Percentiles rank a stretch among this genome's conserved stretches.
Evolutionary conservation across 768 basidiomycete species (phyloP).

Genomic region (Coprinopsis strossmayeri): DNA sequence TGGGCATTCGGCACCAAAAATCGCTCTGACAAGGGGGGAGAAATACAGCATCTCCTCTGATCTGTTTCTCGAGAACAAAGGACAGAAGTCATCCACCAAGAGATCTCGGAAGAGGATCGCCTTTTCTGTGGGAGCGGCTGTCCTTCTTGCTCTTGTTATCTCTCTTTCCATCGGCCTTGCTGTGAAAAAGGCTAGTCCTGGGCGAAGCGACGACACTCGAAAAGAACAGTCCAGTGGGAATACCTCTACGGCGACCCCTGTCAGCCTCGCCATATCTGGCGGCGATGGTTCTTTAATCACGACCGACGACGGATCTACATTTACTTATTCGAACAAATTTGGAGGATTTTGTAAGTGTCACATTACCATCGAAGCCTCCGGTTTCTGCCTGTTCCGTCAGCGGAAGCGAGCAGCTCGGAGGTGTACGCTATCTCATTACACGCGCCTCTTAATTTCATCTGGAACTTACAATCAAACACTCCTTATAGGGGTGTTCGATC

Average conservation of each 20-base stretch:
- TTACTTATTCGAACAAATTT: conserved; percentile 75
- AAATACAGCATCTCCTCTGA: background rate
- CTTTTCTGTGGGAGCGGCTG: background rate
- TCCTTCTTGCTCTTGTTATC: background rate
- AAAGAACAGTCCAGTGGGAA: background rate
- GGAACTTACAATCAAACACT: no score
- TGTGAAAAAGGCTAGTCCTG: background rate
- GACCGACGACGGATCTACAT: conserved; percentile 59
- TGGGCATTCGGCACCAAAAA: background rate
- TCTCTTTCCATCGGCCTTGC: background rate
- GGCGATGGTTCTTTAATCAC: conserved; percentile 64
- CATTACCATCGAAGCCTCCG: no score
- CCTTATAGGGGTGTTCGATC: conserved; percentile 55
- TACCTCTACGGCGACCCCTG: conserved; percentile 1
- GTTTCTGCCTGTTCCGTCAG: no score
- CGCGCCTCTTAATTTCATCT: no score
- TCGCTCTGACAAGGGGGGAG: background rate
- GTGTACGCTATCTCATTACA: no score
- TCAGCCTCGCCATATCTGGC: conserved; percentile 36
- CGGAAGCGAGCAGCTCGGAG: background rate
- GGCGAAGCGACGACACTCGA: background rate
- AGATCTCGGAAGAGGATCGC: background rate
- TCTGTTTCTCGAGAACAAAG: background rate
- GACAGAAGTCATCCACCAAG: background rate
- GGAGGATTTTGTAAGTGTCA: conserved; percentile 62